Conservation (phyloP, 1,284 basidiomycete genomes). For the Cystobasidiaceae sp. region DNA sequence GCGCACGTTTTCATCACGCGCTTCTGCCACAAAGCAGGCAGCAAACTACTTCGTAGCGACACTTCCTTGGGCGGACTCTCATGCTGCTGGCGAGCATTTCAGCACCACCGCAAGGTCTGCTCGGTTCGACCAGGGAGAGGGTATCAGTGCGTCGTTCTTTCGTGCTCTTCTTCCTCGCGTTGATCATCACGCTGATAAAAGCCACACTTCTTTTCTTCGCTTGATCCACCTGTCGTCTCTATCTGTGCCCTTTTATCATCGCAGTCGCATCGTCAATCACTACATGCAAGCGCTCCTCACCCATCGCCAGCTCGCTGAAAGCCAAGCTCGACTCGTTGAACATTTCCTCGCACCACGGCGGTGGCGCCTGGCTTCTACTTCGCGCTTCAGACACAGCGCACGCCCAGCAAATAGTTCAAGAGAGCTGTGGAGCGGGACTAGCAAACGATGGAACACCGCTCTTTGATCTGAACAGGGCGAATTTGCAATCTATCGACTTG, state of each 20-base stretch:
- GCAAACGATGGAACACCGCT: not conserved
- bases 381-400: not conserved
- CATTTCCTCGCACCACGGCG: not conserved
- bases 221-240: not conserved
- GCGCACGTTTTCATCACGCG: constrained; percentile 54
- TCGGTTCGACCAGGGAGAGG: not conserved
- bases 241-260: not conserved
- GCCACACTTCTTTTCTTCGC: not conserved
- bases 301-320: constrained; percentile 4
- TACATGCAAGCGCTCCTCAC: constrained; percentile 8
- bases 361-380: constrained; percentile 25
- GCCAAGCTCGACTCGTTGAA: not conserved
- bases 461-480: constrained; percentile 4
- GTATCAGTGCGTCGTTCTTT: no score
- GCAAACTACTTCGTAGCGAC: constrained; percentile 18
- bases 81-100: not conserved
- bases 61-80: constrained; percentile 1
- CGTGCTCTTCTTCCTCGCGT: no score
- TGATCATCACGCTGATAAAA: not conserved
- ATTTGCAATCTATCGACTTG: constrained; percentile 3
- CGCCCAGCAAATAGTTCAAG: not conserved
- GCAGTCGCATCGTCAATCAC: constrained; percentile 25
- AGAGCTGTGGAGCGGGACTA: not conserved
- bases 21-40: constrained; percentile 29
- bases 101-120: not conserved